Evolutionary conservation across 805 yeast genomes (phyloP), one percentile per base, ranked within the genome.

Genomic region (Candida tammaniensis): DNA sequence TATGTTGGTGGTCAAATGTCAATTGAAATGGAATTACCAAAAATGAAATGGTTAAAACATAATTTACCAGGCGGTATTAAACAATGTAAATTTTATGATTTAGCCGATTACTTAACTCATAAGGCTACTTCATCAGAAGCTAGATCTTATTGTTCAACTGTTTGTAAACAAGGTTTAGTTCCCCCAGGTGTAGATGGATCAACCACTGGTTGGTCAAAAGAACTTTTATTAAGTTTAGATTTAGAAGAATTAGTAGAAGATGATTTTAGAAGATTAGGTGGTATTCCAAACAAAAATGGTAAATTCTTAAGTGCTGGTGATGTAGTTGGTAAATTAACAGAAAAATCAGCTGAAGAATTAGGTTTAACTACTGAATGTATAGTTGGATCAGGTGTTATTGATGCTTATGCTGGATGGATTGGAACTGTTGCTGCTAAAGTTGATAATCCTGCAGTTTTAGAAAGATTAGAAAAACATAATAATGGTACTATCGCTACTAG

Each of bases 1-100:
- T 93, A 86, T 56, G 98, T 93, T 13, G 98, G 98, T 39, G 98
- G 98, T 13, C 82, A 80, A 50, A 91, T 93, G 97, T 88, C 97
- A 32, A 84, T 93, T 52, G 98, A 91, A 61, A 93, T 93, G 98
- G 98, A 93, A 56, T 72, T 93, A 46, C 98, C 98, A 42, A 93
- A 93, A 63, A 88, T 87, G 65, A 85, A 86, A 64, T 93, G 98
- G 98, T 73, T 93, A 53, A 91, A 91, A 57, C 81, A 84, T 57
- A 72, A 93, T 59, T 64, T 88, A 68, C 85, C 94, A 4, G 63
- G 65, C 21, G 73, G 73, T 5, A 61, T 67, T 38, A 76, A 68
- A 11, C 60, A 62, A 36, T 84, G 86, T 57, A 83, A 86, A 64
- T 93, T 93, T 60, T 91, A 87, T 57, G 98, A 93, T 59, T 73